phyloP scores from a whole-genome alignment of 306 rosid species.

The Cucumis melo region DNA sequence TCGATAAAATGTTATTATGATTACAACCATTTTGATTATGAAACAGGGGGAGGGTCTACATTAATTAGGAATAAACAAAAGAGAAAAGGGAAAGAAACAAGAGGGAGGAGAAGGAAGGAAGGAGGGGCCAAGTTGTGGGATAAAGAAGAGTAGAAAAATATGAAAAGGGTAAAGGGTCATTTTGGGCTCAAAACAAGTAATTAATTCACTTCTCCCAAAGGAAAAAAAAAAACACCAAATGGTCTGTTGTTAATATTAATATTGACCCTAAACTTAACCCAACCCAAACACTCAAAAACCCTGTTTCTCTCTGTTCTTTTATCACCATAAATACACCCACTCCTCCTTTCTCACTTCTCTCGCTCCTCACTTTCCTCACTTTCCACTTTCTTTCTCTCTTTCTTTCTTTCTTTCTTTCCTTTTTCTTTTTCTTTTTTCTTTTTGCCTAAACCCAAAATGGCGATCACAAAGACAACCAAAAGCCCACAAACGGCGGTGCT shows the following conservation, averaged over 20 bases:
- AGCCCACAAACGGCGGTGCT: conserved; percentile 52
- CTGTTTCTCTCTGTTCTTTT: neutral
- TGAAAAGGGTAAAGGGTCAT: conserved; percentile 4
- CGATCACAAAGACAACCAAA: conserved; percentile 37
- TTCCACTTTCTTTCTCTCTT: neutral
- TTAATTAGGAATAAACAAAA: no score
- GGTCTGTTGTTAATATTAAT: neutral
- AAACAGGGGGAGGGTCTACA: no score
- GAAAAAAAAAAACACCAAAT: conserved; percentile 5
- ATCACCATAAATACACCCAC: conserved; percentile 41
- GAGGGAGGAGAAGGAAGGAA: neutral
- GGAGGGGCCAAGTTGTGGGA: conserved; percentile 52
- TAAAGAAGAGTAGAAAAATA: no score
- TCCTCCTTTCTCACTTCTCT: neutral
- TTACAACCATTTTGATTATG: no score
- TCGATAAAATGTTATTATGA: no score
- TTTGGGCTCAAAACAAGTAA: conserved; percentile 16
- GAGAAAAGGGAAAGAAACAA: no score
- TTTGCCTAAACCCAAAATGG: conserved; percentile 23
- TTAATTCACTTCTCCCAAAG: neutral
- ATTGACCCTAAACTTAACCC: conserved; percentile 12
- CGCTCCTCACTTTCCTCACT: neutral
- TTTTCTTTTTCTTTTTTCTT: no score
- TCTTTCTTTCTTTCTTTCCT: no score
- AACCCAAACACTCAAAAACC: neutral